These are phyloP conservation scores for Talaromyces sp. DNA, from an alignment of 2,329 filamentous ascomycete species.

Conservation along the genomic window DNA sequence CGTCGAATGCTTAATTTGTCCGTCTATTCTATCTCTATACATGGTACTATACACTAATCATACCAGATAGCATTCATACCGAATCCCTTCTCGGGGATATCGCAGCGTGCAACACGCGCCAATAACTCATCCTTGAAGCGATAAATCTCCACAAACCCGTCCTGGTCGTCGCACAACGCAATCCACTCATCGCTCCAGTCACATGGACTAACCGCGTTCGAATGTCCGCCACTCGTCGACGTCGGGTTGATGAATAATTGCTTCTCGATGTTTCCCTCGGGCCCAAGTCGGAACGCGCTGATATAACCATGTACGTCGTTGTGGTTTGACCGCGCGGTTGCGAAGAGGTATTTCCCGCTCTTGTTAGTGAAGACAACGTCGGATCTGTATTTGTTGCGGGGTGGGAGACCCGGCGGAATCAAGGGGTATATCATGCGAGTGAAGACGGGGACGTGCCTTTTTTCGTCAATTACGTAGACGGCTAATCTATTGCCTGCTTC, in stretches of 20 bases:
- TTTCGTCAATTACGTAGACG: conserved; percentile 74
- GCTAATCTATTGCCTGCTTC: conserved; percentile 82
- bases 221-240: conserved; percentile 81
- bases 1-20: too few species aligned
- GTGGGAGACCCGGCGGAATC: conserved; percentile 61
- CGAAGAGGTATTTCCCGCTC: conserved; percentile 74
- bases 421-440: conserved; percentile 74
- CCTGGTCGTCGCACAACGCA: conserved; percentile 84
- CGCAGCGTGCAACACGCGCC: conserved; percentile 69
- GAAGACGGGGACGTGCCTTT: conserved; percentile 71
- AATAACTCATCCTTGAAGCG: conserved; percentile 80
- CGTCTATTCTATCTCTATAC: too few species aligned
- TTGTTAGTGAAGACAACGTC: conserved; percentile 75
- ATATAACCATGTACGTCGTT: conserved; percentile 77
- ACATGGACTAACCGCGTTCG: conserved; percentile 80
- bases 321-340: conserved; percentile 75
- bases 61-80: conserved; percentile 98
- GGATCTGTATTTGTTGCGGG: conserved; percentile 66
- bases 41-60: conserved; percentile 49
- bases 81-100: conserved; percentile 82
- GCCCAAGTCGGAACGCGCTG: conserved; percentile 69
- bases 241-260: conserved; percentile 82
- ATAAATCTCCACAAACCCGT: conserved; percentile 84
- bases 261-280: conserved; percentile 67
- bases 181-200: conserved; percentile 85